phyloP scores from a whole-genome alignment of 2,329 filamentous ascomycete genomes.

The Aureobasidium sp. region DNA sequence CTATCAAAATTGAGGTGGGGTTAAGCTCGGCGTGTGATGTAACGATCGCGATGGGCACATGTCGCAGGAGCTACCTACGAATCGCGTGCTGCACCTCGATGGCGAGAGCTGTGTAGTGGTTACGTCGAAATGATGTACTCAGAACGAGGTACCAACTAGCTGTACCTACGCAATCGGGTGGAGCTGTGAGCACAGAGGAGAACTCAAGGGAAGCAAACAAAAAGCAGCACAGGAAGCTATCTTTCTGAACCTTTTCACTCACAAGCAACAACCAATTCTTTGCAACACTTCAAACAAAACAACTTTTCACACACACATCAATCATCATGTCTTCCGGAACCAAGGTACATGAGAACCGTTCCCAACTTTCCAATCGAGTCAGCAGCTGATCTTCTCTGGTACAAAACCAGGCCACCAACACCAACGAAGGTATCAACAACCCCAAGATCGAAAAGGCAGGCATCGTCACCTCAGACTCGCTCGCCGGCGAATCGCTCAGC shows the following conservation, averaged over 20 bases:
- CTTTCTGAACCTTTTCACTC: not conserved
- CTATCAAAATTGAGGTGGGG: not conserved
- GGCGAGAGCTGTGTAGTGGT: not conserved
- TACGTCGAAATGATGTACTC: not conserved
- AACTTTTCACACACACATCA: not conserved
- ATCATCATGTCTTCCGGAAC: conserved; percentile 13
- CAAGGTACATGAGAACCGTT: conserved; percentile 1
- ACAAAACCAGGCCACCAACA: conserved; percentile 37
- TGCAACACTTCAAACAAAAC: not conserved
- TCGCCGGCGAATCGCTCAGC: conserved; percentile 65
- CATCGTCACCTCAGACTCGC: conserved; percentile 58
- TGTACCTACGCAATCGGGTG: not conserved
- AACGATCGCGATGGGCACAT: conserved; percentile 4
- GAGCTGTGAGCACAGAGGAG: not conserved
- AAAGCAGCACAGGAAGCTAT: conserved; percentile 8
- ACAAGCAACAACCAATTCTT: not conserved
- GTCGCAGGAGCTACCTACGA: not conserved
- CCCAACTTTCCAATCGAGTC: not conserved
- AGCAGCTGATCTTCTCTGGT: not conserved
- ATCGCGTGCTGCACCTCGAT: not conserved
- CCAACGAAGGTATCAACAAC: conserved; percentile 42
- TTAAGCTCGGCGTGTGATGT: not conserved
- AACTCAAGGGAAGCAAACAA: not conserved
- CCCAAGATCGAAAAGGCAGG: conserved; percentile 59
- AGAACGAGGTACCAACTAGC: not conserved